Base-by-base conservation (phyloP, 306 rosid species). In the Dalbergia cultrata region DNA sequence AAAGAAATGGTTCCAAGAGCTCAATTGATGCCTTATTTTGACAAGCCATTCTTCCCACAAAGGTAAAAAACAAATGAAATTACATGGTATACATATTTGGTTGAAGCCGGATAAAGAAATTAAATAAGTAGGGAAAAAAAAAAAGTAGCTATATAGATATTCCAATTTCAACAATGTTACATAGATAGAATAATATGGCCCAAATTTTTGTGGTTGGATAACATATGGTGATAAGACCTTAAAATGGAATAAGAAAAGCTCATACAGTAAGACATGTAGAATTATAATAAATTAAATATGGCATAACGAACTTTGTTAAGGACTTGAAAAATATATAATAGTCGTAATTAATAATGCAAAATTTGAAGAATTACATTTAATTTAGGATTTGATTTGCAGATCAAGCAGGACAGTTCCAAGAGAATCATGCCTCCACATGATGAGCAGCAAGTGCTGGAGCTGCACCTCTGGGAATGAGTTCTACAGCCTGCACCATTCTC, bases 1-100 rank as follows among this genome's bases (percentile, higher is more conserved):
- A 91, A 95, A 89, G 99, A 95, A 74, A 90, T 95, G 99, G 45
- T 95, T 81, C 99, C 99, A 56, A 90, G 95, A 86, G 99, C 99
- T 87, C 97, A 93, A 70, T 80, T 95, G 73, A 95, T 95, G 99
- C 99, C 99, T 22, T 88, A 87, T 81, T 95, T 95, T 76, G 97
- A 95, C 62, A 87, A 90, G 77, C 97, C 99, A 77, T 95, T 91
- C 87, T 83, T 63, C 34, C 99, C 99, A n/a, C 95, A 93, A 81
- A 88, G 99, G 98, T 94, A 86, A 45, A 67, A 26, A 13, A 57
- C 16, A 75, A 37, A 5, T 54, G 16, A 80, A 67, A 79, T 35
- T 79, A 13, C 47, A 4, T 52, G 19, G 35, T 18, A 62, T 22
- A n/a, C 52, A 63, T 43, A 43, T 43, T 8, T 43, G 47, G 47